A percentile compares a stretch with the other conserved stretches of the same genome.
These are phyloP conservation scores for Penicillium bovifimosum DNA, from an alignment of 495 filamentous ascomycete species.

Conservation along the genomic window DNA sequence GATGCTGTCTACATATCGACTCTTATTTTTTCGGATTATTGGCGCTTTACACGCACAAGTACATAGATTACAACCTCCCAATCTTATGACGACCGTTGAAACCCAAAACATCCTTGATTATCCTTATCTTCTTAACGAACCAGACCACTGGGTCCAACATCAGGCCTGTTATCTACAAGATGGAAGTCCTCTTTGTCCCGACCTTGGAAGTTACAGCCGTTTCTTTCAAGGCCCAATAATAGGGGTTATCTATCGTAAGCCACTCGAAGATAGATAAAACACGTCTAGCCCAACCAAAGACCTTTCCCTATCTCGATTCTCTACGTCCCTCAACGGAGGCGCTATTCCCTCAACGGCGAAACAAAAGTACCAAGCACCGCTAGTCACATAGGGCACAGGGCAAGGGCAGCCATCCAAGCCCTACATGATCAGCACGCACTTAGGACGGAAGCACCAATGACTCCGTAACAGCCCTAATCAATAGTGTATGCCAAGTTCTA, in stretches of 20 bases:
- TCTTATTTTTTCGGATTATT: not conserved
- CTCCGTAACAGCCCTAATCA: not conserved
- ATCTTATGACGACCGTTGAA: not conserved
- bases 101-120: not conserved
- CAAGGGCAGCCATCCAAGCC: slow-evolving; percentile 21
- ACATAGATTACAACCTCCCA: not conserved
- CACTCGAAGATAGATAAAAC: not conserved
- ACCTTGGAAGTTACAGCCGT: no score
- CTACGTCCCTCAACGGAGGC: no score
- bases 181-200: not conserved
- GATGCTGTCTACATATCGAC: not conserved
- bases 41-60: not conserved
- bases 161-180: no score
- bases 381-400: slow-evolving; percentile 24
- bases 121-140: no score
- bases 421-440: slow-evolving; percentile 25
- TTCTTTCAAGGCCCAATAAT: not conserved
- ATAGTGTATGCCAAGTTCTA: not conserved
- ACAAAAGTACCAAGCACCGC: slow-evolving; percentile 4
- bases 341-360: not conserved
- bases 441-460: no score
- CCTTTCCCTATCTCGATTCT: not conserved
- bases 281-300: no score
- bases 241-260: not conserved
- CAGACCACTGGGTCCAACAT: no score